Evolutionary conservation across 2,329 filamentous ascomycete species (phyloP).

Genomic region (Paraconiothyrium sp.): DNA sequence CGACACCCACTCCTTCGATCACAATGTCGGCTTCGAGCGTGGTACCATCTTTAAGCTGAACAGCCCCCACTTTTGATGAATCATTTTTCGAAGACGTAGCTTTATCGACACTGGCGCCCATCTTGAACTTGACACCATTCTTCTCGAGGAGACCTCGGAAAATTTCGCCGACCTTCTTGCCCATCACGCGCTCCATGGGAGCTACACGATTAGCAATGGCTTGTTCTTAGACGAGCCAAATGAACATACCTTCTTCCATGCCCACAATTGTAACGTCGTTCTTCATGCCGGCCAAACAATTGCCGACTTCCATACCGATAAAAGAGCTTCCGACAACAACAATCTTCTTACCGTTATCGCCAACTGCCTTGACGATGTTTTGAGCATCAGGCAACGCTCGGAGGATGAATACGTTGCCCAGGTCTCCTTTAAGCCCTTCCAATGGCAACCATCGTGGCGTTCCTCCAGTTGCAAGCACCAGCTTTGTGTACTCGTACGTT

Average conservation of each 20-base stretch:
- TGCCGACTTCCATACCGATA: conserved; percentile 98
- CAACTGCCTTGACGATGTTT: conserved; percentile 80
- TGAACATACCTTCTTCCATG: conserved; percentile 70
- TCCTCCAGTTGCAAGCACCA: conserved; percentile 90
- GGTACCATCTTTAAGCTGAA: conserved; percentile 87
- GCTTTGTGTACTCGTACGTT: conserved; percentile 81
- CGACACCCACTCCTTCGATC: conserved; percentile 88
- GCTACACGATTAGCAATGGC: conserved; percentile 49
- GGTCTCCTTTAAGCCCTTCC: conserved; percentile 80
- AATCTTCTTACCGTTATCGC: conserved; percentile 85
- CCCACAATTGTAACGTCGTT: conserved; percentile 89
- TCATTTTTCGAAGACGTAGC: conserved; percentile 76
- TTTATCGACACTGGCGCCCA: conserved; percentile 83
- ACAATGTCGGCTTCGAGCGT: conserved; percentile 87
- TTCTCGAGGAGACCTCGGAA: conserved; percentile 83
- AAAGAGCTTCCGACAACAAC: conserved; percentile 93
- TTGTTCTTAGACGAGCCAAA: not conserved
- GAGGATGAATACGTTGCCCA: conserved; percentile 87
- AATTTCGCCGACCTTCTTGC: conserved; percentile 79
- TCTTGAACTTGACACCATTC: conserved; percentile 87
- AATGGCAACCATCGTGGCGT: conserved; percentile 78
- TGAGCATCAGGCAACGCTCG: conserved; percentile 80
- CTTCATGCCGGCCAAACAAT: conserved; percentile 75
- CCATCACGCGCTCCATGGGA: conserved; percentile 87
- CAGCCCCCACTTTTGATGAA: conserved; percentile 77